Base-by-base conservation (phyloP, 768 basidiomycete species). In the Calocybe gangraenosa region DNA sequence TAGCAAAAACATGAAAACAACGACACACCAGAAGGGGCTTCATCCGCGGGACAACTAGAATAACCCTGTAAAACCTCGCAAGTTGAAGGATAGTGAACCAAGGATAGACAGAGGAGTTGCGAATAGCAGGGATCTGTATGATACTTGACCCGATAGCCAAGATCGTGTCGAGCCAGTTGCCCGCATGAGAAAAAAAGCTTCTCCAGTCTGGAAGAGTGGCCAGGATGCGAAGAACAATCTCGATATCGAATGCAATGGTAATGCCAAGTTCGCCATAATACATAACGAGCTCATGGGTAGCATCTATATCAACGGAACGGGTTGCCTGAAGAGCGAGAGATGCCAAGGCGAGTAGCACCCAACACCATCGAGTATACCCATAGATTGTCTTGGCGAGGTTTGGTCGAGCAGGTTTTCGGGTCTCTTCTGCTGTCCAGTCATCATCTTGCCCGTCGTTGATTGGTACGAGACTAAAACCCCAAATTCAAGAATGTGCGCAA, bases 61-160 rank as follows among this genome's bases (percentile, higher is more conserved):
- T 91, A 36, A 96, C 90, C 2, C 94, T 74, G 62, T 98, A 96
- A 67, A 95, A 97, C 55, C 94, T 73, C 54, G 73, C 71, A 11
- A 96, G 69, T 60, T 92, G 89, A 55, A 97, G 88, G 22, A 87
- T 74, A 2, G 90, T 95, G 52, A 96, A 74, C 95, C 95, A 98
- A 0, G 84, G 78, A 57, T 94, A 95, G 2, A 82, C 69, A 6
- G 54, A 47, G 4, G 84, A 83, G 7, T 72, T 49, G 42, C 76
- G 75, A 18, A 98, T 83, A 13, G 58, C 73, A 0, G 95, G 94
- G 22, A 96, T 84, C 60, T 94, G 91, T 11, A 96, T 89, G 55
- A 93, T 66, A 37, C 74, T 84, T 9, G 84, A 82, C 0, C 74
- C 77, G 31, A 95, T 59, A 0, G 89, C 93, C 14, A 97, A 73